Evolutionary conservation across 345 rosid species (phyloP), one percentile per base, ranked within the genome.

Genomic region (Cardamine resedifolia): DNA sequence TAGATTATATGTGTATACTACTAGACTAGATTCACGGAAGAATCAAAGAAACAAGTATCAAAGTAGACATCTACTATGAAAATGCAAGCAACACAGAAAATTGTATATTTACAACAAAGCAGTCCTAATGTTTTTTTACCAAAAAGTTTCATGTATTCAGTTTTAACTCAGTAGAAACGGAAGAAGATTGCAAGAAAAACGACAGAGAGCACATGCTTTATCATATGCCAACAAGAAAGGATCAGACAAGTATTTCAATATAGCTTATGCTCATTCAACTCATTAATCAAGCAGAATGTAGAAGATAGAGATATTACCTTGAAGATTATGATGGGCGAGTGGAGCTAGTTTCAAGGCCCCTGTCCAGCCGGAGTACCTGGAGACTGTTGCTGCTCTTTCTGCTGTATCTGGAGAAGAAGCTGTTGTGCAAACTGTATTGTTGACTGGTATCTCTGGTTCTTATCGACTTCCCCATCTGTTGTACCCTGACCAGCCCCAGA

Each of bases 341-440:
- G 71, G 38, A 18, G 55, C 52, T 70, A 47, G 47, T 69, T 64
- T 77, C 76, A 71, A 77, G 79, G 71, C 58, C 86, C 85, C 67
- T 57, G 83, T 58, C 84, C 90, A 52, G 81, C 83, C 19, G 80
- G 78, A 73, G 81, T 10, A 49, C 78, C 79, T 31, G 86, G 24
- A 47, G 84, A 10, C 39, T 72, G 72, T 19, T 84, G 85, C 56
- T 82, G 84, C 68, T 87, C 93, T 61, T 83, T 87, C 72, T 89
- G 96, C 78, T 96, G 94, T 79, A 96, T 83, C 81, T 90, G 94
- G 11, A 78, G 86, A 58, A 96, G 98, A 74, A 96, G 97, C 65
- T 57, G 84, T 18, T 97, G 97, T 24, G 99, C 99, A 82, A 96
- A 88, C 77, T 92, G 91, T 52, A 96, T 75, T 4, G 99, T 92